Percentiles rank a stretch among this genome's conserved stretches.
These are phyloP conservation scores for Alopecurus myosuroides DNA, from an alignment of 176 grass and related monocot species.

Conservation along the genomic window DNA sequence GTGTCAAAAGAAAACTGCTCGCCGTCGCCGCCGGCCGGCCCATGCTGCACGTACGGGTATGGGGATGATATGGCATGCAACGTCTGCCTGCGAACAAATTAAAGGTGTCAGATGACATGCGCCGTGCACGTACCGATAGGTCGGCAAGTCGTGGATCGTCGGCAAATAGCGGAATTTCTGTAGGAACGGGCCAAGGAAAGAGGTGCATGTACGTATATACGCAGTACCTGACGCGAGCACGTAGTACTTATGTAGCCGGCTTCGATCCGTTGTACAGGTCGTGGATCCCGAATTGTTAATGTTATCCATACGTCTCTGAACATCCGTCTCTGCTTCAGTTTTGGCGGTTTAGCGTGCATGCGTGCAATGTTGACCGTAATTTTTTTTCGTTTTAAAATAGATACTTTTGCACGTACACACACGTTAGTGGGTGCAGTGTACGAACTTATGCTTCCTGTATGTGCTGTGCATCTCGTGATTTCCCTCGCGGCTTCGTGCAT, in stretches of 20 bases:
- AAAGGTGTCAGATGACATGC: neutral
- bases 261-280: neutral
- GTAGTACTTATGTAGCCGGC: neutral
- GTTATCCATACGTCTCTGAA: too few species aligned
- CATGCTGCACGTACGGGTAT: neutral
- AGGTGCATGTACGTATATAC: neutral
- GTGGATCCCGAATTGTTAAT: neutral
- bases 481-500: too few species aligned
- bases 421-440: too few species aligned
- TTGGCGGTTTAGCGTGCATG: too few species aligned
- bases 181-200: neutral
- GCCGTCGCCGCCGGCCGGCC: neutral
- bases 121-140: neutral
- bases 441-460: too few species aligned
- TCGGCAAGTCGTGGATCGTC: neutral
- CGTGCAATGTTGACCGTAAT: too few species aligned
- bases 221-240: neutral
- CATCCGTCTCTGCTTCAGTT: neutral
- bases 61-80: slow-evolving; percentile 3
- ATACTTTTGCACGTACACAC: too few species aligned
- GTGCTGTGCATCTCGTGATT: too few species aligned
- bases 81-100: neutral
- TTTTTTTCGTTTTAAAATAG: too few species aligned
- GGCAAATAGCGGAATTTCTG: neutral
- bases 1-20: neutral